A percentile compares a stretch with the other conserved stretches of the same genome.
Conservation (phyloP, 108 stramenopile species). For the Mayamaea pseudoterrestris region DNA sequence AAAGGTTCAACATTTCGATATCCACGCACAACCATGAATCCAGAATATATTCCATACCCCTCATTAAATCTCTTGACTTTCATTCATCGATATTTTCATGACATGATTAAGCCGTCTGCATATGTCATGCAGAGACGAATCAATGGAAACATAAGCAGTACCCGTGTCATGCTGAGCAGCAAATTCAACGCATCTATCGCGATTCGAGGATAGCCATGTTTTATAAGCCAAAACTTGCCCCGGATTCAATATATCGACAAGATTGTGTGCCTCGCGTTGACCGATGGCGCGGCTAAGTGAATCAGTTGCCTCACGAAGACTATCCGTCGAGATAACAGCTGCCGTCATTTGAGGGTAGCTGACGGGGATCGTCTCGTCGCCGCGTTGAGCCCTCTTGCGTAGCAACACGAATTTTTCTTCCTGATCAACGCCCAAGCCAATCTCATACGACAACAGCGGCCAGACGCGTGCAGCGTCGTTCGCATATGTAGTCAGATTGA, state of each 20-base stretch:
- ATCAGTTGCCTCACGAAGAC: slow-evolving; percentile 44
- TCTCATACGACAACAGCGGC: slow-evolving; percentile 72
- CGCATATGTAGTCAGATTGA: slow-evolving; percentile 11
- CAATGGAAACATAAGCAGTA: not conserved
- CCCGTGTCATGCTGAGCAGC: slow-evolving; percentile 8
- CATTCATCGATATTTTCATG: slow-evolving; percentile 6
- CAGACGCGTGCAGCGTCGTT: slow-evolving; percentile 47
- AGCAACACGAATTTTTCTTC: slow-evolving; percentile 59
- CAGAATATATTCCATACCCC: too few relatives aligned
- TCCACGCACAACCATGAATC: too few relatives aligned
- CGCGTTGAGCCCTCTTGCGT: slow-evolving; percentile 23
- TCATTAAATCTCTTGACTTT: too few relatives aligned
- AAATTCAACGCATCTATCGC: slow-evolving; percentile 15
- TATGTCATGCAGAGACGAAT: slow-evolving; percentile 17
- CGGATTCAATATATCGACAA: slow-evolving; percentile 50
- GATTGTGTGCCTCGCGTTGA: slow-evolving; percentile 27
- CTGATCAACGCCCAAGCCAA: slow-evolving; percentile 76
- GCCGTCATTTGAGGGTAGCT: slow-evolving; percentile 36
- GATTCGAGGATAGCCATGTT: slow-evolving; percentile 47
- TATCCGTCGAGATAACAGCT: slow-evolving; percentile 30
- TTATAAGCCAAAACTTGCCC: slow-evolving; percentile 38
- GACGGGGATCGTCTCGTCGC: slow-evolving; percentile 15
- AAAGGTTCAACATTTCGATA: too few relatives aligned
- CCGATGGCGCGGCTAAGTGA: slow-evolving; percentile 39
- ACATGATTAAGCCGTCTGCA: slow-evolving; percentile 21